Evolutionary conservation across 371 early-diverging fungal genomes (phyloP).

Genomic region (Massospora cicadina): DNA sequence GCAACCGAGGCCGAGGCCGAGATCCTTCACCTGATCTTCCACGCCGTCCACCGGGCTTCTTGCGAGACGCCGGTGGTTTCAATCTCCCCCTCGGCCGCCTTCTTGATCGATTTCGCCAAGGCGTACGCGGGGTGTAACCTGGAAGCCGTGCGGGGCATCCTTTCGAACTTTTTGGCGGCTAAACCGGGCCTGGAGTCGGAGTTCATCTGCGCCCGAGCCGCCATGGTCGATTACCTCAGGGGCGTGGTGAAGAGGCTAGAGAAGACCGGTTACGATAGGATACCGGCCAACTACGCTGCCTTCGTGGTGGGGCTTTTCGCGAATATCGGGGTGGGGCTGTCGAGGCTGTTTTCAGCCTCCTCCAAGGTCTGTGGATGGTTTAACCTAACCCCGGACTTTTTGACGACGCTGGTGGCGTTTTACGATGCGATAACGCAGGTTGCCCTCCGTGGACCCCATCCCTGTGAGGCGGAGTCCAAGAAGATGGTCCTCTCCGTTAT

Average conservation of each 20-base stretch:
- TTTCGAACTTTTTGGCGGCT: neutral
- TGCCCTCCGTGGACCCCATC: neutral
- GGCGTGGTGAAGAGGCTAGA: neutral
- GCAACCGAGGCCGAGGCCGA: neutral
- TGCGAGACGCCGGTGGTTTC: neutral
- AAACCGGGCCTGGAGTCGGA: neutral
- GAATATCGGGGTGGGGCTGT: neutral
- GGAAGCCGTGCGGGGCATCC: neutral
- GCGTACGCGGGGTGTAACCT: neutral
- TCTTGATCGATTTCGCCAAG: neutral
- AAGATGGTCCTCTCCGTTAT: neutral
- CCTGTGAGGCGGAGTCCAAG: neutral
- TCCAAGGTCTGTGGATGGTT: neutral
- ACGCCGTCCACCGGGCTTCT: neutral
- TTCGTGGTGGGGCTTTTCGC: neutral
- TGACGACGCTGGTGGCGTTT: neutral
- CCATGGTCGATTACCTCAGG: constrained; percentile 1
- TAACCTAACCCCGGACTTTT: neutral
- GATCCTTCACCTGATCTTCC: neutral
- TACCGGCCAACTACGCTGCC: neutral
- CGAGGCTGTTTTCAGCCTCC: neutral
- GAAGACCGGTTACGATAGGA: neutral
- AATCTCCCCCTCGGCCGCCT: neutral
- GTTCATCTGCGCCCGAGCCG: neutral
- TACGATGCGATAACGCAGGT: neutral